A percentile compares a stretch with the other conserved stretches of the same genome.
phyloP scores from a whole-genome alignment of 1,139 yeast species.

The Saccharomyces hybrid region DNA sequence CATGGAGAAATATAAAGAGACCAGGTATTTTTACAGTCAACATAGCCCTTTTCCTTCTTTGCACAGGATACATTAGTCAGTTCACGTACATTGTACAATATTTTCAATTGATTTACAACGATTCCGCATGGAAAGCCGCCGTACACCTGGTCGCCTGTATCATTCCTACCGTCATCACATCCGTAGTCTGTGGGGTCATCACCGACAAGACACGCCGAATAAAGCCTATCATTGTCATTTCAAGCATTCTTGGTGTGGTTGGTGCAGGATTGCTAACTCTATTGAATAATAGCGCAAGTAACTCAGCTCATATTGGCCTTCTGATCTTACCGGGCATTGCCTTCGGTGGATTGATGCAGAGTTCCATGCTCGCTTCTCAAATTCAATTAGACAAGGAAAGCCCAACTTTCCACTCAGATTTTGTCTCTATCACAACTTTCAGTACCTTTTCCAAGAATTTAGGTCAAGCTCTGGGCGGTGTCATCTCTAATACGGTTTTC shows the following conservation, averaged over 20 bases:
- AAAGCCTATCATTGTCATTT: constrained; percentile 42
- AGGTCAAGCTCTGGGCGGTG: constrained; percentile 14
- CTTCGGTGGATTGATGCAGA: constrained; percentile 48
- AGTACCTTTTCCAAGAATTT: constrained; percentile 5
- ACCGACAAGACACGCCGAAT: constrained; percentile 42
- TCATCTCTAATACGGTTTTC: constrained; percentile 14
- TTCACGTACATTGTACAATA: constrained; percentile 20
- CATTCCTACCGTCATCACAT: constrained; percentile 43
- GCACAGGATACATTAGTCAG: constrained; percentile 15
- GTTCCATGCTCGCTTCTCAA: constrained; percentile 46
- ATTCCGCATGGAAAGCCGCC: constrained; percentile 49
- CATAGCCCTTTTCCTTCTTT: constrained; percentile 14
- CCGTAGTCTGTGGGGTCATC: constrained; percentile 41
- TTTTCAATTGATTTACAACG: constrained; percentile 20
- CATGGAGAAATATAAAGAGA: constrained; percentile 15
- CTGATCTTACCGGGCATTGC: constrained; percentile 49
- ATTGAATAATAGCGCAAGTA: constrained; percentile 35
- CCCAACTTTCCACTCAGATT: constrained; percentile 13
- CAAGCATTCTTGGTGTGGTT: constrained; percentile 39
- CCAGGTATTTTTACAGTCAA: constrained; percentile 16
- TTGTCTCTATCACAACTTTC: constrained; percentile 20
- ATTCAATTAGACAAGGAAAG: constrained; percentile 27
- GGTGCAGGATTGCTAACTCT: constrained; percentile 48
- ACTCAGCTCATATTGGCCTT: constrained; percentile 43
- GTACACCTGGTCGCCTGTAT: constrained; percentile 49